Conservation (phyloP, 306 rosid species). For the Mimosa pudica region DNA sequence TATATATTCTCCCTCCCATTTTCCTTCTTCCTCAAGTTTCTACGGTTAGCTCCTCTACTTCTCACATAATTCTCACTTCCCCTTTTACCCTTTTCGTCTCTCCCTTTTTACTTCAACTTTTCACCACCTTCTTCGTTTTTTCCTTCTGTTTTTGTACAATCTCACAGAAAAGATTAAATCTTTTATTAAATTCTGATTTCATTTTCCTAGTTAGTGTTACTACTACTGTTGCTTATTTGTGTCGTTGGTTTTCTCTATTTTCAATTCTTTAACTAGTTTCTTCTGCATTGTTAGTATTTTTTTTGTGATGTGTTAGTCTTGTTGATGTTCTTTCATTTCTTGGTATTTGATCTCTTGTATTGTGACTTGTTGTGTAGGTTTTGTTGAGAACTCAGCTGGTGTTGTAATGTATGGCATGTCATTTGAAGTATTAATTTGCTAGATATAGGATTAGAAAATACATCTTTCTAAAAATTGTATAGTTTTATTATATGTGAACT, state of each 20-base stretch:
- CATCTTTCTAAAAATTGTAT: no score
- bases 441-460: no score
- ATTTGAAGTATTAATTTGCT: no score
- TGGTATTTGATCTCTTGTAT: no score
- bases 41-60: slow-evolving; percentile 44
- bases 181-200: neutral
- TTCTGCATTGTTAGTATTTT: neutral
- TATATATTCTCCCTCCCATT: slow-evolving; percentile 36
- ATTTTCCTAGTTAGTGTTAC: slow-evolving; percentile 35
- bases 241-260: neutral
- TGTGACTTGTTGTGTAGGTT: slow-evolving; percentile 17
- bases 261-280: slow-evolving; percentile 10
- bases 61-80: neutral
- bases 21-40: slow-evolving; percentile 28
- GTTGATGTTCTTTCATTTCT: no score
- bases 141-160: neutral
- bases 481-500: no score
- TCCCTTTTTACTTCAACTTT: slow-evolving; percentile 5
- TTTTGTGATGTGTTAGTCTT: no score
- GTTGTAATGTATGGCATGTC: neutral
- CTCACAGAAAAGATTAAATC: neutral
- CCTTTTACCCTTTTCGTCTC: neutral
- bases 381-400: slow-evolving; percentile 39
- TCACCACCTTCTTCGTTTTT: neutral
- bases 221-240: neutral